Evolutionary conservation across 371 early-diverging fungal genomes (phyloP), one percentile per base, ranked within the genome.

Genomic region (Mortierella sp.): DNA sequence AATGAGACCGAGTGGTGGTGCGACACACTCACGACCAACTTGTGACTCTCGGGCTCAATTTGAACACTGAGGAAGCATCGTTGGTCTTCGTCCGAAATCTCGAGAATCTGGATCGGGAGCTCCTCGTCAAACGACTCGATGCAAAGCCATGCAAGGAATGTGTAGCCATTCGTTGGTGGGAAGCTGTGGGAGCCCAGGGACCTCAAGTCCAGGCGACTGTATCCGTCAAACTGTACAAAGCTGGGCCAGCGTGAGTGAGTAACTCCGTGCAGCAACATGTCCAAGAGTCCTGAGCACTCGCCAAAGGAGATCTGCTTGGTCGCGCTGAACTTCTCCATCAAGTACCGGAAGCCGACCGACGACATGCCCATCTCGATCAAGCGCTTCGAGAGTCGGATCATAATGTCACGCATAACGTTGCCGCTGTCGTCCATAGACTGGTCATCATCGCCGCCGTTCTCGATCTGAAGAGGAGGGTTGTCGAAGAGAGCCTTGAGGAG

Each of bases 281-380:
- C 93, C 81, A 93, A 81, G 53, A 91, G 71, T 10, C 87, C 82
- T 69, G 83, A 83, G 71, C 88, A 84, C 37, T 86, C 86, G 24
- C 86, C 86, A 57, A 86, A 86, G 5, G 86, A 86, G 8, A 86
- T 78, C 11, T 81, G 79, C 44, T 86, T 82, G 40, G 86, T 86
- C 1, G 82, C 86, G n/a, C 86, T 86, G 73, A 92, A 90, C 76
- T 87, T 78, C 71, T 91, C 90, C 81, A 95, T 93, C 37, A 95
- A 82, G 76, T 91, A 91, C 2, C 89, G 87, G 37, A 95, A 88
- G 43, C 93, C 94, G 1, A 88, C 82, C 50, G 90, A 90, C 9
- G 91, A 88, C 71, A 93, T 87, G 11, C 95, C 94, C 90, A 94
- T 91, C 53, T 89, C 91, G 77, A 93, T 90, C 5, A 95, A 76